Base-by-base conservation (phyloP, 768 basidiomycete species). In the Leucosporidium yakuticum region DNA sequence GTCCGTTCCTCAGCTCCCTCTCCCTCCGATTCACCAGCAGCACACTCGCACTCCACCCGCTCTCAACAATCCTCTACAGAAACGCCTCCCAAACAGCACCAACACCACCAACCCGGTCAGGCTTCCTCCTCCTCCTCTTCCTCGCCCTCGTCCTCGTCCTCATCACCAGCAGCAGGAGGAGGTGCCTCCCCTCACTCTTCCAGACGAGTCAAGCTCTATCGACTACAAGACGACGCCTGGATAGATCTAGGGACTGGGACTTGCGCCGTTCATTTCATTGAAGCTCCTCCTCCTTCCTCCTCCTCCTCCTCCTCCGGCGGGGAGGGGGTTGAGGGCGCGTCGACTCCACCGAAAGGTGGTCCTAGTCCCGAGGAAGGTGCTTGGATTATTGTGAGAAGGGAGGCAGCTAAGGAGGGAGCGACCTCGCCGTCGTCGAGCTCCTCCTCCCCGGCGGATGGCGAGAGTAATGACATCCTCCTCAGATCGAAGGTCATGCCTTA, bases 191-290 rank as follows among this genome's bases (percentile, higher is more conserved):
- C 7, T 6, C 55, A 29, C 36, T 15, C 21, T n/a, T 32, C 59
- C 4, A 51, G 68, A 2, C 65, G 74, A 25, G 71, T 75, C 56
- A 75, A 99, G 88, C 95, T 99, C 32, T 98, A 99, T 80, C 88
- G 94, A 79, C 87, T 99, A 68, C 85, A 91, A 62, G 91, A 88
- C 67, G 84, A 88, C 71, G 85, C 87, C 65, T 99, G 96, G 96
- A 84, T 87, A 64, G 96, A 99, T 82, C 87, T 92, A 77, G 96
- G 96, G 57, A 99, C 96, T 23, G 96, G 96, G 1, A 90, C 93
- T 77, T 96, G 94, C 78, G 90, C 60, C 27, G 75, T 25, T 3
- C 39, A 62, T 29, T 31, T 55, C 48, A 36, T 50, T 31, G 62
- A 60, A 5, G 55, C 23, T 1, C 23, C 29, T 34, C 15, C 5